Conservation (phyloP, 2,329 filamentous ascomycete genomes). For the Paracorniculantispora psalliotae region DNA sequence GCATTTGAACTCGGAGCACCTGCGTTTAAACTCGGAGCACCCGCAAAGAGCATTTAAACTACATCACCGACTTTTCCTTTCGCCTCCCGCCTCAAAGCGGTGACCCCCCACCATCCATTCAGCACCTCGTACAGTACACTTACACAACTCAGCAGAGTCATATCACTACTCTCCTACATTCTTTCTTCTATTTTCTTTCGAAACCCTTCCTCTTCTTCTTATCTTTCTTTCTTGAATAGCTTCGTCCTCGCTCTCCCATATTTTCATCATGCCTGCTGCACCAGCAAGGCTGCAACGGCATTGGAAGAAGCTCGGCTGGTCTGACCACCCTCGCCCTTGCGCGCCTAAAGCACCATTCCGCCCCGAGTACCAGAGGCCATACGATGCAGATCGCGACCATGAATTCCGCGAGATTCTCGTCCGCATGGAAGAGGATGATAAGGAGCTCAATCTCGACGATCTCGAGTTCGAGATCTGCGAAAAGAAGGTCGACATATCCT, state of each 20-base stretch:
- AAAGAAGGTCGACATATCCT: neutral
- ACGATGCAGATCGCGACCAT: neutral
- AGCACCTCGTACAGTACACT: neutral
- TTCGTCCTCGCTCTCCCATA: too few relatives aligned
- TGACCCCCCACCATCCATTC: neutral
- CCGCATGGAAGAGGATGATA: too few relatives aligned
- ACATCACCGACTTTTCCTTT: too few relatives aligned
- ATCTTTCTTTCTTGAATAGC: neutral
- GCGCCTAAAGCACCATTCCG: rapidly evolving
- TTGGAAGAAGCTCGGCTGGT: too few relatives aligned
- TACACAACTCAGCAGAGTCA: too few relatives aligned
- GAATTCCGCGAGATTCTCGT: neutral
- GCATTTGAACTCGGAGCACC: too few relatives aligned
- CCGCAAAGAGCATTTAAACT: too few relatives aligned
- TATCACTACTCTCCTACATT: neutral
- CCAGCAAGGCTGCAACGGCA: too few relatives aligned
- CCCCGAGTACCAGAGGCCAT: neutral
- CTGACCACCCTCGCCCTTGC: too few relatives aligned
- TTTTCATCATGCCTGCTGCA: too few relatives aligned
- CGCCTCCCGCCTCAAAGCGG: too few relatives aligned
- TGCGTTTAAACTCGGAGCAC: too few relatives aligned
- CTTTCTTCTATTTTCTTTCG: neutral
- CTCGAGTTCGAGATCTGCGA: neutral
- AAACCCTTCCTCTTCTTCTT: neutral
- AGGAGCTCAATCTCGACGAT: neutral